phyloP scores from a whole-genome alignment of 176 grass and related monocot genomes.

The Paspalum vaginatum region DNA sequence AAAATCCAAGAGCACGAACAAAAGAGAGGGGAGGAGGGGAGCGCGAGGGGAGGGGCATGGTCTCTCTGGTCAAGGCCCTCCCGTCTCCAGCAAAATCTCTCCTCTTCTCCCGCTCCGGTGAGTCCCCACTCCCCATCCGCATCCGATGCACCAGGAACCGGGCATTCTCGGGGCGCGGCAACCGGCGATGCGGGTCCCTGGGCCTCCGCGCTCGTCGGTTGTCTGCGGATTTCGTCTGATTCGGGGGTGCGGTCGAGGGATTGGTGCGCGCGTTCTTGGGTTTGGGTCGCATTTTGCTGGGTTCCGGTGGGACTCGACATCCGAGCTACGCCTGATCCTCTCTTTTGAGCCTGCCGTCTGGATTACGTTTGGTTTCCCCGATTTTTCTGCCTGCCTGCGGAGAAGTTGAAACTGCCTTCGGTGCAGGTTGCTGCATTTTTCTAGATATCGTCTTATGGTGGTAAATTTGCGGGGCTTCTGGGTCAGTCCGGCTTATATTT shows the following conservation, averaged over 20 bases:
- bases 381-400: background rate
- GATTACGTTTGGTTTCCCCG: background rate
- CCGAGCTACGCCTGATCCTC: background rate
- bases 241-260: background rate
- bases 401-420: background rate
- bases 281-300: constrained; percentile 29
- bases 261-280: background rate
- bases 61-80: constrained; percentile 8
- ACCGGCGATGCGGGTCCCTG: constrained; percentile 4
- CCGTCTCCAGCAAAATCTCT: constrained; percentile 18
- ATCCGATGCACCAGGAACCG: constrained; percentile 9
- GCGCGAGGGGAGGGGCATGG: constrained; percentile 13
- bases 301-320: background rate
- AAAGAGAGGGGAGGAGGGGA: background rate
- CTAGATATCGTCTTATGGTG: background rate
- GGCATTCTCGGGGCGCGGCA: background rate
- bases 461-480: background rate
- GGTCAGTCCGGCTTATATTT: constrained; percentile 25
- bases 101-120: constrained; percentile 31
- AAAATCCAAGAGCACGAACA: constrained; percentile 21
- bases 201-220: background rate
- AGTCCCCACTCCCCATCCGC: background rate
- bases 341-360: background rate
- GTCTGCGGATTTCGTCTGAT: constrained; percentile 15
- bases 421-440: constrained; percentile 19